Conservation (phyloP, 108 stramenopile genomes). For the Chaetoceros muelleri region DNA sequence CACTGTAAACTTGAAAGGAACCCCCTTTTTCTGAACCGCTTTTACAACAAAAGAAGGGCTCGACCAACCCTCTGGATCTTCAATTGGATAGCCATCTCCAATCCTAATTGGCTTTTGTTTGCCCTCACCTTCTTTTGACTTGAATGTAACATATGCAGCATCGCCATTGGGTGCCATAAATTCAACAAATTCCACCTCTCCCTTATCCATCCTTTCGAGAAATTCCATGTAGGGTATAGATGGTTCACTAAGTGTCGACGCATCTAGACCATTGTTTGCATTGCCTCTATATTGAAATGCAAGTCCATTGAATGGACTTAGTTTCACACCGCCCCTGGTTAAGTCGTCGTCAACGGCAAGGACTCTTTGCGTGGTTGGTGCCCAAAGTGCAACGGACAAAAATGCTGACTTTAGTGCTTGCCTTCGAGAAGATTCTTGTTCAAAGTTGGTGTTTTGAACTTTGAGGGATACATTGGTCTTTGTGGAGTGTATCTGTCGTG, state of each 20-base stretch:
- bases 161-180: slow-evolving; percentile 75
- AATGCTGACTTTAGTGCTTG: too few relatives aligned
- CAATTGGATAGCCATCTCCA: slow-evolving; percentile 69
- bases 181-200: slow-evolving; percentile 64
- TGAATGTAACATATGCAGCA: slow-evolving; percentile 64
- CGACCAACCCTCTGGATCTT: slow-evolving; percentile 58
- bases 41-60: slow-evolving; percentile 61
- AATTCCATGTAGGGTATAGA: slow-evolving; percentile 60
- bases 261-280: slow-evolving; percentile 35
- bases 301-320: slow-evolving; percentile 66
- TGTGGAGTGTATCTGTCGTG: too few relatives aligned
- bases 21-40: slow-evolving; percentile 47
- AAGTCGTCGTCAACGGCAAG: background rate
- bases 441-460: too few relatives aligned
- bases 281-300: slow-evolving; percentile 67
- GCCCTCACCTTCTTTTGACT: slow-evolving; percentile 14
- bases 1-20: slow-evolving; percentile 74
- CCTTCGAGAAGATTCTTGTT: too few relatives aligned
- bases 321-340: slow-evolving; percentile 17
- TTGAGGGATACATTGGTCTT: too few relatives aligned
- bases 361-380: too few relatives aligned
- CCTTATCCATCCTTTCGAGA: slow-evolving; percentile 27
- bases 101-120: slow-evolving; percentile 41
- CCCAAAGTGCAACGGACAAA: too few relatives aligned
- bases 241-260: slow-evolving; percentile 43